Evolutionary conservation across 345 rosid species (phyloP).

Genomic region (Mangifera indica): DNA sequence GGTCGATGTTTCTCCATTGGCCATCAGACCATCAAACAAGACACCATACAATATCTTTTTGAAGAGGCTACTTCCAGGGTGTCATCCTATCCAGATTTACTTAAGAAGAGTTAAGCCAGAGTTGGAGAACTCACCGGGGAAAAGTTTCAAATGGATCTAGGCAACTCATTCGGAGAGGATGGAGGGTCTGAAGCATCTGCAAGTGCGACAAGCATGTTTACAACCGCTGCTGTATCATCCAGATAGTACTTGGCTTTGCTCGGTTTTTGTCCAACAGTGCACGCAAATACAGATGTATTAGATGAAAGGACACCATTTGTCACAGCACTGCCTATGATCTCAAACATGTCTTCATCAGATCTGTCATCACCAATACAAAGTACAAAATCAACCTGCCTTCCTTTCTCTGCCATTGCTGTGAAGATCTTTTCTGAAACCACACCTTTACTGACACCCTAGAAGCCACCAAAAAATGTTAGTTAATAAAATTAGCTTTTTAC

Average conservation of each 20-base stretch:
- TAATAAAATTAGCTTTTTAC: not conserved
- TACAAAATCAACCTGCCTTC: slow-evolving; percentile 57
- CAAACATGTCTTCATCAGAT: slow-evolving; percentile 82
- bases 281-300: slow-evolving; percentile 58
- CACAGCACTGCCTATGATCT: slow-evolving; percentile 44
- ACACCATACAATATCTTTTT: slow-evolving; percentile 6
- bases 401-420: slow-evolving; percentile 43
- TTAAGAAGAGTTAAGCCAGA: slow-evolving; percentile 11
- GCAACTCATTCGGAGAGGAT: slow-evolving; percentile 21
- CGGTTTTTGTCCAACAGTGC: slow-evolving; percentile 95
- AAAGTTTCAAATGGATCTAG: slow-evolving; percentile 33
- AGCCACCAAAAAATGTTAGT: slow-evolving; percentile 13
- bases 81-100: slow-evolving; percentile 11
- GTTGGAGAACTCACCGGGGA: not conserved
- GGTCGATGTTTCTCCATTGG: slow-evolving; percentile 16
- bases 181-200: slow-evolving; percentile 57
- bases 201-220: slow-evolving; percentile 58
- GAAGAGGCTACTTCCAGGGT: slow-evolving; percentile 15
- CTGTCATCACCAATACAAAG: slow-evolving; percentile 73
- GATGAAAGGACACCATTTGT: slow-evolving; percentile 40
- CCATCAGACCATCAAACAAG: slow-evolving; percentile 18
- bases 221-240: slow-evolving; percentile 59
- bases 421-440: slow-evolving; percentile 57
- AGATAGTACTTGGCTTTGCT: slow-evolving; percentile 94
- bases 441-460: slow-evolving; percentile 71